Evolutionary conservation across 2,329 filamentous ascomycete species (phyloP).

Genomic region (Penicillium sp.): DNA sequence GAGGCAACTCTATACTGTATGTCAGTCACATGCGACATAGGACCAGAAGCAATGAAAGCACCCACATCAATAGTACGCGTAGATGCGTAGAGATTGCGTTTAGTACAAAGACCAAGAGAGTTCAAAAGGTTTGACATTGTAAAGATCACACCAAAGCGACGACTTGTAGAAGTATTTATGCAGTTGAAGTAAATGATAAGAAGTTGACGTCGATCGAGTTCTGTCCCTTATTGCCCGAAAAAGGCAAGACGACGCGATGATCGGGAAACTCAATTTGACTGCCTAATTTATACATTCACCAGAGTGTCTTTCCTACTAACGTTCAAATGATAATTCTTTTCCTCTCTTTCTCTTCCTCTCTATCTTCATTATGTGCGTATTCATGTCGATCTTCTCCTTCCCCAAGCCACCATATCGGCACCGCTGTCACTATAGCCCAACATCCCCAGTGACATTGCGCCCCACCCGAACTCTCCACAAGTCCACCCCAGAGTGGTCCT

Average conservation of each 20-base stretch:
- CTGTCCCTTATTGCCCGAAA: conserved; percentile 3
- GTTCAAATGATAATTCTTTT: neutral
- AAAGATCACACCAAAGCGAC: neutral
- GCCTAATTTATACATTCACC: conserved; percentile 2
- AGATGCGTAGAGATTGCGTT: neutral
- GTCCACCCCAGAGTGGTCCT: conserved; percentile 59
- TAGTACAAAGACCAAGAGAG: neutral
- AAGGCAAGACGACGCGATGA: conserved; percentile 11
- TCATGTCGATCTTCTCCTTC: neutral
- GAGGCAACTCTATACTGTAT: neutral
- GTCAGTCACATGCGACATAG: neutral
- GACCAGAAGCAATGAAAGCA: neutral
- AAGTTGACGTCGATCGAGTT: neutral
- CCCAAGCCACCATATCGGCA: conserved; percentile 27
- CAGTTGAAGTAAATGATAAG: neutral
- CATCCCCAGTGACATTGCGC: conserved; percentile 32
- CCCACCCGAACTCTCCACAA: conserved; percentile 37
- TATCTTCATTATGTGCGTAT: neutral
- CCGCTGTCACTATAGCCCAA: conserved; percentile 23
- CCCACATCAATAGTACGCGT: neutral
- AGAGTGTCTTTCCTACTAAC: neutral
- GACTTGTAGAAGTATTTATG: neutral
- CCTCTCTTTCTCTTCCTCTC: neutral
- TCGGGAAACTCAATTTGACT: conserved; percentile 10
- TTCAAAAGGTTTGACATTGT: neutral